These are phyloP conservation scores for Acacia melanoxylon DNA, from an alignment of 306 rosid genomes.

Conservation along the genomic window DNA sequence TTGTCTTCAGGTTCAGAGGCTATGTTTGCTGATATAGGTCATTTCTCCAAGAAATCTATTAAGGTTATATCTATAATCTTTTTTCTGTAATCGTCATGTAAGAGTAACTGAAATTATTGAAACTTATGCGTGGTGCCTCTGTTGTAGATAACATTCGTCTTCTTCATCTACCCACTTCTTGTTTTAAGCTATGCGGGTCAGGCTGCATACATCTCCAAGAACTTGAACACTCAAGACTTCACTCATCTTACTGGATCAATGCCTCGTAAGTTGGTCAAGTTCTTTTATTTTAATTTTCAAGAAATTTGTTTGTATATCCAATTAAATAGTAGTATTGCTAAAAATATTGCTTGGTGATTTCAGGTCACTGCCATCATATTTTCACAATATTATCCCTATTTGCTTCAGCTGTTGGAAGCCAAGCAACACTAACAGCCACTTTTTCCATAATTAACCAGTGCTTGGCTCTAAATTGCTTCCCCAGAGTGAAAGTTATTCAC, in stretches of 20 bases:
- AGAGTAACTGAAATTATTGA: neutral
- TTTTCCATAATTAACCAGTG: slow-evolving; percentile 88
- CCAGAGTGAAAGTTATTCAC: slow-evolving; percentile 90
- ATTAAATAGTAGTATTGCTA: slow-evolving; percentile 3
- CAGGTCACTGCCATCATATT: slow-evolving; percentile 51
- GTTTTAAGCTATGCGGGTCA: slow-evolving; percentile 76
- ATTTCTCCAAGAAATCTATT: slow-evolving; percentile 79
- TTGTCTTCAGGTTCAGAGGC: slow-evolving; percentile 70
- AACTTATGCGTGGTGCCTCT: slow-evolving; percentile 29
- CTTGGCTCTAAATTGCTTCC: slow-evolving; percentile 81
- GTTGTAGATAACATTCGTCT: slow-evolving; percentile 69
- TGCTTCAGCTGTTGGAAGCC: slow-evolving; percentile 88
- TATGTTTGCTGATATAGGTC: slow-evolving; percentile 79
- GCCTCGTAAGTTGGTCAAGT: slow-evolving; percentile 52
- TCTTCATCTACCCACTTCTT: slow-evolving; percentile 81
- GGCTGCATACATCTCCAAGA: slow-evolving; percentile 74
- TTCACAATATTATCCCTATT: slow-evolving; percentile 58
- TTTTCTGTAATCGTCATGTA: neutral
- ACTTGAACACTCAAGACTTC: slow-evolving; percentile 36
- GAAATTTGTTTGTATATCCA: neutral
- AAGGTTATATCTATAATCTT: slow-evolving; percentile 45
- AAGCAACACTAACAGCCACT: slow-evolving; percentile 83
- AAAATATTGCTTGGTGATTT: slow-evolving; percentile 30
- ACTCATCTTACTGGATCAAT: slow-evolving; percentile 68
- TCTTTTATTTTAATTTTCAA: neutral